Evolutionary conservation across 768 basidiomycete genomes (phyloP).

Genomic region (Coprinopsis marcescibilis): DNA sequence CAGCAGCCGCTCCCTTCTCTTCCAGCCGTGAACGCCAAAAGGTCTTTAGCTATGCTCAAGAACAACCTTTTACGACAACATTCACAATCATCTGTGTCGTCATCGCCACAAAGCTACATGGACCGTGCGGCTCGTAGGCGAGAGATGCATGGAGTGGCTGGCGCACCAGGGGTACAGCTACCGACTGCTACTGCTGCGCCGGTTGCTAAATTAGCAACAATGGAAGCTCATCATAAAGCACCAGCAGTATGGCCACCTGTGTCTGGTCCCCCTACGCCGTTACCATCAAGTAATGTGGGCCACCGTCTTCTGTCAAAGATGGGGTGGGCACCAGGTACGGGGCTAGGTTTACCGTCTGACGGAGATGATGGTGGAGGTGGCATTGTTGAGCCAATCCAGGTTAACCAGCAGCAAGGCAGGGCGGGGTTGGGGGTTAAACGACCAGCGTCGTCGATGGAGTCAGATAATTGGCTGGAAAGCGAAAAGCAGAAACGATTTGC

Average conservation of each 20-base stretch:
- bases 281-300: slow-evolving; percentile 58
- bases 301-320: slow-evolving; percentile 64
- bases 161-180: slow-evolving; percentile 42
- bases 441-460: slow-evolving; percentile 7
- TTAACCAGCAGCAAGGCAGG: slow-evolving; percentile 35
- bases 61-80: slow-evolving; percentile 56
- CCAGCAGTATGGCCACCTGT: slow-evolving; percentile 14
- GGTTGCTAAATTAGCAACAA: slow-evolving; percentile 5
- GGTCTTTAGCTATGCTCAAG: slow-evolving; percentile 60
- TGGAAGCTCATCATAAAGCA: slow-evolving; percentile 8
- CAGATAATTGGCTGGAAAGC: slow-evolving; percentile 35
- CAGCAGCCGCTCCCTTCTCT: not conserved
- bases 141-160: slow-evolving; percentile 47
- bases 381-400: slow-evolving; percentile 53
- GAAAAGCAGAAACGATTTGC: slow-evolving; percentile 38
- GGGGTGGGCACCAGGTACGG: slow-evolving; percentile 69
- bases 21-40: slow-evolving; percentile 48
- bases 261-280: slow-evolving; percentile 41
- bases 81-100: not conserved
- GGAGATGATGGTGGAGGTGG: slow-evolving; percentile 32
- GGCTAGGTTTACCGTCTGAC: slow-evolving; percentile 34
- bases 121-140: slow-evolving; percentile 72
- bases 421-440: slow-evolving; percentile 51
- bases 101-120: slow-evolving; percentile 38
- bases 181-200: not conserved